Base-by-base conservation (phyloP, 2,329 filamentous ascomycete genomes). In the Pseudogymnoascus sp. region DNA sequence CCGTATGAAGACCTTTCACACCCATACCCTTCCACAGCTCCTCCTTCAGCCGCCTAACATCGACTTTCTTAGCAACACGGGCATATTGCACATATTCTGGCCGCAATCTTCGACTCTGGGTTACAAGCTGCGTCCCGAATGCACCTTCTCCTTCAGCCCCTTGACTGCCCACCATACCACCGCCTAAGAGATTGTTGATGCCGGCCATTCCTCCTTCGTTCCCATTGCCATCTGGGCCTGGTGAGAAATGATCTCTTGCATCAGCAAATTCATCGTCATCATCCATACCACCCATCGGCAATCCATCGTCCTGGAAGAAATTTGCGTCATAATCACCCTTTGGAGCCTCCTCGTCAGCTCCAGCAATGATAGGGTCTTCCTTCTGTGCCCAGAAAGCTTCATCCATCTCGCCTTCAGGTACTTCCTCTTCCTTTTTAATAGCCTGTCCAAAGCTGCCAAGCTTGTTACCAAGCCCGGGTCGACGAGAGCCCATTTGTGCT, bases 291-390 rank as follows among this genome's bases (percentile, higher is more conserved):
- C 84, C 86, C 1, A 84, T 79, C 70, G 91, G 83, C 1, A 87
- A 86, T 67, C 93, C 78, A 69, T 93, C 90, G 71, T 97, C 95
- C 70, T 95, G 89, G 79, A 97, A 99, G 82, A 97, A 99, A 75
- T 97, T 90, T 64, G 95, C 93, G 74, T 97, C 92, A 75, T 97
- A 99, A 72, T 96, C 88, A 65, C 93, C 93, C 69, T 85, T 80
- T 2, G 82, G 82, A 38, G 82, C 74, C 1, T 77, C 81, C 2
- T 79, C 82, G 50, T 86, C 85, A 24, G 88, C 86, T 61, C 79
- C 76, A 60, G 73, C 72, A 50, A 73, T 69, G 53, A 67, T 69
- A 72, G 73, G 61, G 78, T 83, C 68, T 78, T 86, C 73, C 84
- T 89, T 76, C 42, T 84, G 82, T 4, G 95, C 95, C 92, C 95